These are phyloP conservation scores for Pichia sp. DNA, from an alignment of 1,139 yeast species.

Conservation along the genomic window DNA sequence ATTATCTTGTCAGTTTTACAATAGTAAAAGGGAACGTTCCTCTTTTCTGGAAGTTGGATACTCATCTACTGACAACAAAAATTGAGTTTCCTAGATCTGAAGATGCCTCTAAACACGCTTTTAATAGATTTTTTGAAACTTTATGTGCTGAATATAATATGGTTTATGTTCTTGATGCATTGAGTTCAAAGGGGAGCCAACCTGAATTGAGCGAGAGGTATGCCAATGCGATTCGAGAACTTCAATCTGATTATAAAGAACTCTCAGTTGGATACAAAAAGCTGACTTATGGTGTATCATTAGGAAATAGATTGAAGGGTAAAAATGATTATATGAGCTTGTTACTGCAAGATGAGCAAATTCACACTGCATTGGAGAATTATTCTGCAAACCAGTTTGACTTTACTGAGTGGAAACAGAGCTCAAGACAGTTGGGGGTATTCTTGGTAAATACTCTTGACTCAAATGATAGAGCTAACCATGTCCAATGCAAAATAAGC, in stretches of 20 bases:
- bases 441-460: conserved; percentile 64
- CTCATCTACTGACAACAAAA: conserved; percentile 48
- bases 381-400: conserved; percentile 67
- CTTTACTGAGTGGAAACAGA: conserved; percentile 41
- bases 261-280: conserved; percentile 22
- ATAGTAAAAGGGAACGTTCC: conserved; percentile 69
- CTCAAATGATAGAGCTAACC: conserved; percentile 60
- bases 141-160: conserved; percentile 59
- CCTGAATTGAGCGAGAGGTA: conserved; percentile 39
- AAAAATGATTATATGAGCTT: conserved; percentile 15
- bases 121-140: conserved; percentile 58
- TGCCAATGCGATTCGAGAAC: conserved; percentile 28
- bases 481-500: conserved; percentile 54
- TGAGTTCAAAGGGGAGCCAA: conserved; percentile 36
- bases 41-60: conserved; percentile 56
- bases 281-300: conserved; percentile 34
- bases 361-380: conserved; percentile 38
- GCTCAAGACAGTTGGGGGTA: conserved; percentile 67
- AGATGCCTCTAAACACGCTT: conserved; percentile 63
- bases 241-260: conserved; percentile 16
- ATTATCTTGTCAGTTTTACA: conserved; percentile 53
- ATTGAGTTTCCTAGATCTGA: conserved; percentile 54
- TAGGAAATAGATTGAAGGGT: conserved; percentile 12
- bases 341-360: conserved; percentile 15
- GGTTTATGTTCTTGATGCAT: conserved; percentile 55